phyloP scores from a whole-genome alignment of 768 basidiomycete genomes.

The Suillus fuscotomentosus region DNA sequence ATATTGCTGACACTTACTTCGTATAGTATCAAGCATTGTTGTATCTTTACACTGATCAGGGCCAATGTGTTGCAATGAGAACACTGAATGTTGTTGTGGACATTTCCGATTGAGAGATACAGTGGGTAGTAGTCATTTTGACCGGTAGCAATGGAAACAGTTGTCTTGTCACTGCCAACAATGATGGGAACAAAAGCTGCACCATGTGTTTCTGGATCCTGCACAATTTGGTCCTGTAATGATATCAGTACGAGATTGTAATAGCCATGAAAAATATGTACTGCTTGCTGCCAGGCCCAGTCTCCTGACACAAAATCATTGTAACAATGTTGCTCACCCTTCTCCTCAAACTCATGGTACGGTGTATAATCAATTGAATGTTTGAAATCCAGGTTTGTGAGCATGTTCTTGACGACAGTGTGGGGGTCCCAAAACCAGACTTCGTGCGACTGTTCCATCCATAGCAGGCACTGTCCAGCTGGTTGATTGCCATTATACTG shows the following conservation, averaged over 20 bases:
- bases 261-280: background rate
- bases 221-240: background rate
- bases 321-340: background rate
- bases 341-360: background rate
- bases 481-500: background rate
- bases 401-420: background rate
- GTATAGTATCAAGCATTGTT: too few species aligned
- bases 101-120: constrained; percentile 20
- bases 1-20: too few species aligned
- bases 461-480: background rate
- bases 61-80: constrained; percentile 18
- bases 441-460: background rate
- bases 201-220: background rate
- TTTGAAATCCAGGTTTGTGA: background rate
- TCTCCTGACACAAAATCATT: background rate
- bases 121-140: constrained; percentile 27
- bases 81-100: constrained; percentile 19
- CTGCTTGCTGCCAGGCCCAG: background rate
- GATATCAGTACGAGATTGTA: background rate
- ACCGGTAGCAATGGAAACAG: constrained; percentile 23
- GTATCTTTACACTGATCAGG: too few species aligned
- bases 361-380: background rate
- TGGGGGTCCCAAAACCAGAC: background rate
- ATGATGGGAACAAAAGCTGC: background rate
- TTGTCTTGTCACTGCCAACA: constrained; percentile 23